Conservation (phyloP, 2,329 filamentous ascomycete genomes). For the Cercospora canescens region DNA sequence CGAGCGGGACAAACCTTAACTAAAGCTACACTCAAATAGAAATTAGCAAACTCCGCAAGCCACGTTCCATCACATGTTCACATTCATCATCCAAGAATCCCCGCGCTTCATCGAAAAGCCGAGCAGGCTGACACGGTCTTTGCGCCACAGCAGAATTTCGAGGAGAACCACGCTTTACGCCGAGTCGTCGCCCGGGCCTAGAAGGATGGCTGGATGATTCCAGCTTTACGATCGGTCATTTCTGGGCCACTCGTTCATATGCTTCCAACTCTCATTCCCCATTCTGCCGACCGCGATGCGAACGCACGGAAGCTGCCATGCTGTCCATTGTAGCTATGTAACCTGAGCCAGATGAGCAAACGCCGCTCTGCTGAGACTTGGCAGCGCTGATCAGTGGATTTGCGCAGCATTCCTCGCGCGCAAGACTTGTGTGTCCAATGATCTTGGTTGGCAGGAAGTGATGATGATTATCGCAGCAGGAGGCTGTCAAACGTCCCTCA, state of each 20-base stretch:
- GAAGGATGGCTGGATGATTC: neutral
- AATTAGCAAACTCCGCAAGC: too few species aligned
- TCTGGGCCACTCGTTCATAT: neutral
- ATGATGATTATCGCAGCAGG: neutral
- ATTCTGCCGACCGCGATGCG: neutral
- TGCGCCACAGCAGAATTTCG: neutral
- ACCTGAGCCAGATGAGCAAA: neutral
- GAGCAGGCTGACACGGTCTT: neutral
- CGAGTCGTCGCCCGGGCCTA: neutral
- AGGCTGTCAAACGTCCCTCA: neutral
- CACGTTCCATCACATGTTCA: neutral
- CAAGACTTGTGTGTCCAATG: neutral
- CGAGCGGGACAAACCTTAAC: too few species aligned
- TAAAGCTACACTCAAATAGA: too few species aligned
- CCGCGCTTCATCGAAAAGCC: neutral
- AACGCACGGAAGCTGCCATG: neutral
- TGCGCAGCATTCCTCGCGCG: neutral
- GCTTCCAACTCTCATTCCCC: neutral
- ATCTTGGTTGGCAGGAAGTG: neutral
- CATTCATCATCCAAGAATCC: neutral
- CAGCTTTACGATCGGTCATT: neutral
- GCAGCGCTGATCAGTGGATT: neutral
- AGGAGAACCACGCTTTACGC: too few species aligned
- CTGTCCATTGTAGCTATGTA: neutral
- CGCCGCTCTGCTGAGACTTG: neutral